These are phyloP conservation scores for Blastobotrys buckinghamii DNA, from an alignment of 1,139 yeast genomes.

Conservation along the genomic window DNA sequence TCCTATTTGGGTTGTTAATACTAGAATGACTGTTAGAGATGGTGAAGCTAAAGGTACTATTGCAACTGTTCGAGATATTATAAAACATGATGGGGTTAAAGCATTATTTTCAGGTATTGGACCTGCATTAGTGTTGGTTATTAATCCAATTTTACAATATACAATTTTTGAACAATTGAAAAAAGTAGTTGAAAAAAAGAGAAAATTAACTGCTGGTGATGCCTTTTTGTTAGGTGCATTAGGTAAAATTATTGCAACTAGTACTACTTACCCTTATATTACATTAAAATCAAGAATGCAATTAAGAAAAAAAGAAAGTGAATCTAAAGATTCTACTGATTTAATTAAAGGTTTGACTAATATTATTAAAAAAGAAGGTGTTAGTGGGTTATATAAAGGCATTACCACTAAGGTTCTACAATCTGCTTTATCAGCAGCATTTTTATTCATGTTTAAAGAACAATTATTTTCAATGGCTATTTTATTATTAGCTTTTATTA, in stretches of 20 bases:
- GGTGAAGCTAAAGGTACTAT: slow-evolving; percentile 43
- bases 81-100: slow-evolving; percentile 61
- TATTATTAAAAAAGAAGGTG: slow-evolving; percentile 63
- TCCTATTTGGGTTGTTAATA: slow-evolving; percentile 94
- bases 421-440: slow-evolving; percentile 83
- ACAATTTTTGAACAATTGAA: slow-evolving; percentile 85
- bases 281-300: slow-evolving; percentile 89
- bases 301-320: slow-evolving; percentile 42
- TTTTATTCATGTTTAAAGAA: slow-evolving; percentile 86
- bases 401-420: slow-evolving; percentile 73
- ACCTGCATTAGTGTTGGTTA: slow-evolving; percentile 80
- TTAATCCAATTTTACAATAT: slow-evolving; percentile 88
- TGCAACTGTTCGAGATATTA: slow-evolving; percentile 52
- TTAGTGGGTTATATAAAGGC: slow-evolving; percentile 57
- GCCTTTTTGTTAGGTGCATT: slow-evolving; percentile 86
- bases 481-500: slow-evolving; percentile 25
- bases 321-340: slow-evolving; percentile 12
- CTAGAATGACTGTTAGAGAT: slow-evolving; percentile 64
- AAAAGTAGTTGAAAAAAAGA: slow-evolving; percentile 52
- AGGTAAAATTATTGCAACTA: slow-evolving; percentile 83
- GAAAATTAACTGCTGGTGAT: slow-evolving; percentile 49
- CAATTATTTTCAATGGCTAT: slow-evolving; percentile 45
- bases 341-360: slow-evolving; percentile 60
- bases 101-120: slow-evolving; percentile 65
- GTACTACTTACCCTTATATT: slow-evolving; percentile 81